A percentile compares a stretch with the other conserved stretches of the same genome.
Conservation (phyloP, 2,329 filamentous ascomycete genomes). For the Beauveria scarabaeidicola region DNA sequence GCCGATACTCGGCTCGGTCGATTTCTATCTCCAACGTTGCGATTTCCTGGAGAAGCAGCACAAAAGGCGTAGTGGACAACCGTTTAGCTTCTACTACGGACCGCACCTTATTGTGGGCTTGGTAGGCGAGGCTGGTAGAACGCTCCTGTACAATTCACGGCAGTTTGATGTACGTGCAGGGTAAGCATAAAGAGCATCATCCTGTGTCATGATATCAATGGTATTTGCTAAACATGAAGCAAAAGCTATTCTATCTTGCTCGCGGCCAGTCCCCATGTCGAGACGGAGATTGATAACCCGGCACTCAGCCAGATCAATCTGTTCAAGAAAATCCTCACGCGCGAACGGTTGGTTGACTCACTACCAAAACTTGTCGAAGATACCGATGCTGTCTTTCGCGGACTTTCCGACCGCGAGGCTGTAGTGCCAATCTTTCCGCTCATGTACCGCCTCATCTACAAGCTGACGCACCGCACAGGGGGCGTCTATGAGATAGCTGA, state of each 20-base stretch:
- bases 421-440: constrained; percentile 42
- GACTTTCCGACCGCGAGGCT: neutral
- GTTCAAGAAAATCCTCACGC: constrained; percentile 28
- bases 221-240: neutral
- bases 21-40: constrained; percentile 38
- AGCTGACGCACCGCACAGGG: constrained; percentile 48
- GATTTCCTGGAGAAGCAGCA: constrained; percentile 32
- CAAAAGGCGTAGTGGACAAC: constrained; percentile 25
- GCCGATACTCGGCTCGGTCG: constrained; percentile 35
- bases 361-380: constrained; percentile 37
- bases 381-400: constrained; percentile 15
- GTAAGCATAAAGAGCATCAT: constrained; percentile 17
- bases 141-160: constrained; percentile 36
- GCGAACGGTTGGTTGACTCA: constrained; percentile 28
- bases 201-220: neutral
- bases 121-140: constrained; percentile 32
- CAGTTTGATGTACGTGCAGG: constrained; percentile 35
- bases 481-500: constrained; percentile 46
- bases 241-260: constrained; percentile 24
- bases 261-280: constrained; percentile 20
- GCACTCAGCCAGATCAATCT: constrained; percentile 19
- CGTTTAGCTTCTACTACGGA: constrained; percentile 43
- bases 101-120: constrained; percentile 35
- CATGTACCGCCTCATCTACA: constrained; percentile 44
- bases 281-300: constrained; percentile 16